Conservation (phyloP, 345 rosid species). For the Populus ilicifolia region DNA sequence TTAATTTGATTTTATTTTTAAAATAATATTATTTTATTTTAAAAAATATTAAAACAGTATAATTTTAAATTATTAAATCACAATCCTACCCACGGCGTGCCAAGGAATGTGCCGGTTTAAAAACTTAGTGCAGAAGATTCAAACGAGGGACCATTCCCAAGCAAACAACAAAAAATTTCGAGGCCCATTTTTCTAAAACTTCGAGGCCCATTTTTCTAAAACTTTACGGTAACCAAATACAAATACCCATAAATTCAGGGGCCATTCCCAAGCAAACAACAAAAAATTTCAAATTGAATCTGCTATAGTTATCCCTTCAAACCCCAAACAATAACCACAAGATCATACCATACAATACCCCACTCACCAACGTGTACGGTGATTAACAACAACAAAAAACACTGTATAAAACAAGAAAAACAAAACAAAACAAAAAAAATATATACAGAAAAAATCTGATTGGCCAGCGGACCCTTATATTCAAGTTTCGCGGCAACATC, state of each 20-base stretch:
- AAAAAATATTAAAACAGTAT: too few species aligned
- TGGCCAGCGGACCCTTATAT: conserved; percentile 41
- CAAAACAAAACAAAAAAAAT: neutral
- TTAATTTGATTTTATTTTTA: accelerated
- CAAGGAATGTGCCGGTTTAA: too few species aligned
- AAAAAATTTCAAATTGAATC: conserved; percentile 18
- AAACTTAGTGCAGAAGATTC: too few species aligned
- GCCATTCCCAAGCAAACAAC: neutral
- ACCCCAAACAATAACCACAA: neutral
- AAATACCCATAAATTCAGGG: neutral
- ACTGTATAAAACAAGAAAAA: neutral
- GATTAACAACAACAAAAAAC: neutral
- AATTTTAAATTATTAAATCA: too few species aligned
- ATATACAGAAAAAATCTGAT: conserved; percentile 11
- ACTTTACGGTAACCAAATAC: neutral
- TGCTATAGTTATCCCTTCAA: neutral
- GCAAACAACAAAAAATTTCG: too few species aligned
- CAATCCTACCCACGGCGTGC: too few species aligned
- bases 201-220: neutral
- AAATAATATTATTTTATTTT: too few species aligned
- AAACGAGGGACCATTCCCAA: neutral
- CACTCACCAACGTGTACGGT: neutral
- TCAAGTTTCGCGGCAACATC: conserved; percentile 93
- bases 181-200: neutral
- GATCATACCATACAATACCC: neutral